phyloP scores from a whole-genome alignment of 2,329 filamentous ascomycete species.

The Penicillium sp. region DNA sequence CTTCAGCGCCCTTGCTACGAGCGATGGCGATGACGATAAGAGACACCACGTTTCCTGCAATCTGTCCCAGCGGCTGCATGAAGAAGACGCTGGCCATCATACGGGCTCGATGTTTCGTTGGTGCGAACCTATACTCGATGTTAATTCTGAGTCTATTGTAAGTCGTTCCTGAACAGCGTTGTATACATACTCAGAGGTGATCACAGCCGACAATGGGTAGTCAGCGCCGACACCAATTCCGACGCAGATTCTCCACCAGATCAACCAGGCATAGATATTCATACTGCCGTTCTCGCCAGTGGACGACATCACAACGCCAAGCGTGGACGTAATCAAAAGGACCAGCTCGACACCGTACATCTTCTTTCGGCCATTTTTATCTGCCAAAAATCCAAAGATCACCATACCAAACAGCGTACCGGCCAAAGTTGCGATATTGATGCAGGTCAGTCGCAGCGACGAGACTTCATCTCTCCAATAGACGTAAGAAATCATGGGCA shows the following conservation, averaged over 20 bases:
- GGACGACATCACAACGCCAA: constrained; percentile 56
- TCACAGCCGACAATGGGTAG: constrained; percentile 71
- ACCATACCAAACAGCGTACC: constrained; percentile 57
- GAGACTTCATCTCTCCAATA: constrained; percentile 53
- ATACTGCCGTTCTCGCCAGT: constrained; percentile 52
- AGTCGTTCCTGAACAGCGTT: no score
- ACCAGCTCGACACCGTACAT: constrained; percentile 60
- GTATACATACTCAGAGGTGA: constrained; percentile 66
- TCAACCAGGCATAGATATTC: constrained; percentile 53
- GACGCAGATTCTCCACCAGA: constrained; percentile 56
- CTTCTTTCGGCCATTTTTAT: constrained; percentile 56
- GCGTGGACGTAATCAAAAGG: constrained; percentile 53
- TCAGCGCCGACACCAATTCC: constrained; percentile 69
- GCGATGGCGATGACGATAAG: constrained; percentile 51
- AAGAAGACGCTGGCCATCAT: constrained; percentile 73
- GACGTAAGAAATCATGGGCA: constrained; percentile 56
- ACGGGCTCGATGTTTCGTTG: constrained; percentile 66
- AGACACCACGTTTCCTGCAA: constrained; percentile 67
- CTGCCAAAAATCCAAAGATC: constrained; percentile 55
- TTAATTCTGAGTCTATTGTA: constrained; percentile 2
- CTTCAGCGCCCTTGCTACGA: constrained; percentile 34
- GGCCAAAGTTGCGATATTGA: constrained; percentile 55
- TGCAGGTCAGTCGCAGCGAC: constrained; percentile 44
- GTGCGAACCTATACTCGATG: constrained; percentile 48
- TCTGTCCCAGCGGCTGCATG: constrained; percentile 72